phyloP scores from a whole-genome alignment of 2,329 filamentous ascomycete species.

The Endocalyx cinctus region DNA sequence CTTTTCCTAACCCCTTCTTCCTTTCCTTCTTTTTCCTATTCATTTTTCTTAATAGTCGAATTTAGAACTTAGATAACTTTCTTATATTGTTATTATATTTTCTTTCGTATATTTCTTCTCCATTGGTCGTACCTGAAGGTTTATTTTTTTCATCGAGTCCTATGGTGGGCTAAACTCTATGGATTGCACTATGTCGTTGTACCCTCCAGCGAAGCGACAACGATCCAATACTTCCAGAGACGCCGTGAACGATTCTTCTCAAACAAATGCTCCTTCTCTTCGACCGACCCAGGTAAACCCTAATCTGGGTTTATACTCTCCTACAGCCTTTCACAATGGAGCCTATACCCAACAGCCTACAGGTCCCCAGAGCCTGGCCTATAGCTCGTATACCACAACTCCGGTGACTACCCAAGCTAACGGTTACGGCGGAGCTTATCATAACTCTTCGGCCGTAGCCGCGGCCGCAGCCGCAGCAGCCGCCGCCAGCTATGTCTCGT shows the following conservation, averaged over 20 bases:
- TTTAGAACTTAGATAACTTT: too few relatives aligned
- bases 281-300: constrained; percentile 21
- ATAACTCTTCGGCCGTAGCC: constrained; percentile 5
- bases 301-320: constrained; percentile 14
- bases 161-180: too few relatives aligned
- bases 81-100: too few relatives aligned
- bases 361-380: constrained; percentile 18
- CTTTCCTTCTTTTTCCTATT: too few relatives aligned
- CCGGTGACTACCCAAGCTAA: constrained; percentile 22
- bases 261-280: constrained; percentile 27
- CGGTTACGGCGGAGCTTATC: constrained; percentile 24
- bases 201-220: constrained; percentile 28
- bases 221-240: constrained; percentile 30
- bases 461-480: constrained; percentile 13
- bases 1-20: too few relatives aligned
- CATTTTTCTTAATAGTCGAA: too few relatives aligned
- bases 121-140: too few relatives aligned
- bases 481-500: too few relatives aligned
- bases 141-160: too few relatives aligned
- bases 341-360: constrained; percentile 18
- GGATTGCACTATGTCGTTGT: too few relatives aligned
- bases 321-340: constrained; percentile 21
- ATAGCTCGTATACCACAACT: constrained; percentile 21
- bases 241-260: constrained; percentile 25
- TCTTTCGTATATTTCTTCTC: too few relatives aligned